These are phyloP conservation scores for Pleurotus giganteus DNA, from an alignment of 768 basidiomycete species.

Conservation along the genomic window DNA sequence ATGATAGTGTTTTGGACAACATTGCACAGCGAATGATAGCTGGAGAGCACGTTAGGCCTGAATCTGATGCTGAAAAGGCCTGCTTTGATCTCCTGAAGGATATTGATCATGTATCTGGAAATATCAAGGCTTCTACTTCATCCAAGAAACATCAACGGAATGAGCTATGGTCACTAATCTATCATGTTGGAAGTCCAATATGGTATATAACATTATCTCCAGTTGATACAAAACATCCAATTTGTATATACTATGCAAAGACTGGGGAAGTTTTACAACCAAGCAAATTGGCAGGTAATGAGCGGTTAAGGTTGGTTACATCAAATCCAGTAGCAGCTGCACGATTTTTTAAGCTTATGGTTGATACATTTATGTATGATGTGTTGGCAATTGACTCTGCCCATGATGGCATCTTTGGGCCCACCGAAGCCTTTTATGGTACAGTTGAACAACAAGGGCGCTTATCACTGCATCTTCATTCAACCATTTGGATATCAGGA, in stretches of 20 bases:
- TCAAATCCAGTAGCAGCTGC: no score
- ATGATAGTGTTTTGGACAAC: not conserved
- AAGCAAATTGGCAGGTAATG: not conserved
- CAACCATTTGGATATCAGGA: not conserved
- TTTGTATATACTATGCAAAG: not conserved
- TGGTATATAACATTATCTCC: no score
- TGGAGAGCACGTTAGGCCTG: slow-evolving; percentile 2
- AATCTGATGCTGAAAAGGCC: slow-evolving; percentile 15
- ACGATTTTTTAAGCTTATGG: not conserved
- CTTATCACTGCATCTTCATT: not conserved
- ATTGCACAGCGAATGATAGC: not conserved
- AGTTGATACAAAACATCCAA: no score
- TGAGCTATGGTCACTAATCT: slow-evolving; percentile 31
- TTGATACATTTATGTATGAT: not conserved
- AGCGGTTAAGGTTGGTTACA: no score
- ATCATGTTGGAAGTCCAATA: no score
- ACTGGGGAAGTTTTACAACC: not conserved
- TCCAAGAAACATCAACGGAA: slow-evolving; percentile 24
- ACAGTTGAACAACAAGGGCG: not conserved
- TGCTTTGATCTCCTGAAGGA: slow-evolving; percentile 24
- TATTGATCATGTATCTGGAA: slow-evolving; percentile 23
- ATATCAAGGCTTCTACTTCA: slow-evolving; percentile 23
- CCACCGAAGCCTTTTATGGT: not conserved
- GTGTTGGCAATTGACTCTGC: not conserved
- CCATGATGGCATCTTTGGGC: not conserved